Percentiles rank a stretch among this genome's conserved stretches.
Evolutionary conservation across 352 stramenopile species (phyloP).

Genomic region (Pythium sp.): DNA sequence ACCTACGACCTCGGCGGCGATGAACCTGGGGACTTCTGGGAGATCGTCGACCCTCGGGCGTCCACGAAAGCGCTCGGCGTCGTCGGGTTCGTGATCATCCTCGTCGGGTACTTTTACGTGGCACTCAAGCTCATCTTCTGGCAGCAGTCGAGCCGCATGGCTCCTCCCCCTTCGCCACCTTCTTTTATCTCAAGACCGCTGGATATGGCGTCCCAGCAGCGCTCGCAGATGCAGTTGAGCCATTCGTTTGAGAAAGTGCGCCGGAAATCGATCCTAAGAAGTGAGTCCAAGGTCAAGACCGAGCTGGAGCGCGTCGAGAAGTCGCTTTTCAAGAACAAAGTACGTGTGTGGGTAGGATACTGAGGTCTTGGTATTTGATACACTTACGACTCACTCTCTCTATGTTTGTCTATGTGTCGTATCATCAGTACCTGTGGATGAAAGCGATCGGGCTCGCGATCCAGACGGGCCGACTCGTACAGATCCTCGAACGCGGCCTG

Average conservation of each 20-base stretch:
- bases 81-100: slow-evolving; percentile 1
- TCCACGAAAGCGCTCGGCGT: slow-evolving; percentile 9
- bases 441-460: slow-evolving; percentile 14
- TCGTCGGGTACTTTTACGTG: slow-evolving; percentile 13
- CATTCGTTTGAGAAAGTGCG: slow-evolving; percentile 8
- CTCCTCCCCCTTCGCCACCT: not conserved
- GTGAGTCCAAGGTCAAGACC: slow-evolving; percentile 3
- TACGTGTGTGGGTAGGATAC: not conserved
- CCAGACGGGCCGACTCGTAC: slow-evolving; percentile 11
- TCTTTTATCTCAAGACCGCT: not conserved
- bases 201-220: not conserved
- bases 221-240: slow-evolving; percentile 5
- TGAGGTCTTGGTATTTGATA: not conserved
- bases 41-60: not conserved
- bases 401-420: not conserved
- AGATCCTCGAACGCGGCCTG: slow-evolving; percentile 15
- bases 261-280: slow-evolving; percentile 6
- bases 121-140: slow-evolving; percentile 14
- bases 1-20: slow-evolving; percentile 10
- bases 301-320: slow-evolving; percentile 14
- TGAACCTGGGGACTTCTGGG: slow-evolving; percentile 8
- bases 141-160: slow-evolving; percentile 16
- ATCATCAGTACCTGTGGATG: slow-evolving; percentile 16
- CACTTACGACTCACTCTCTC: not conserved
- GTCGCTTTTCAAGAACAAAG: slow-evolving; percentile 11